Evolutionary conservation across 2,329 filamentous ascomycete genomes (phyloP).

Genomic region (Monilinia polystroma): DNA sequence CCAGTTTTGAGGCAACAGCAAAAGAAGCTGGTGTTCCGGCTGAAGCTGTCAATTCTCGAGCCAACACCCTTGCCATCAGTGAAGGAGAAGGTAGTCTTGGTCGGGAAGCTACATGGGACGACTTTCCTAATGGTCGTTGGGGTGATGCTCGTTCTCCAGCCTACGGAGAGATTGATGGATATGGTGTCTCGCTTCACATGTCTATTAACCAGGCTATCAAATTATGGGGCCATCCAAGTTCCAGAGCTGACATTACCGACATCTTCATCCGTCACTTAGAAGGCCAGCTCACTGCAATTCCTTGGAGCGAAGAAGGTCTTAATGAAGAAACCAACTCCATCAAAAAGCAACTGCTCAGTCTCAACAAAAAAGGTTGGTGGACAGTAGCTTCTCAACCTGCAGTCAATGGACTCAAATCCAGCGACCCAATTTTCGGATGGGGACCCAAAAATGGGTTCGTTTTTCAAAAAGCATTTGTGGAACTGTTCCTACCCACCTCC

Average conservation of each 20-base stretch:
- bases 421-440: slow-evolving; percentile 84
- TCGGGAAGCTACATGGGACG: slow-evolving; percentile 96
- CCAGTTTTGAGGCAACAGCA: slow-evolving; percentile 70
- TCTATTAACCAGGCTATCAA: slow-evolving; percentile 78
- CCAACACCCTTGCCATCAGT: slow-evolving; percentile 87
- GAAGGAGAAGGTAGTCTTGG: slow-evolving; percentile 89
- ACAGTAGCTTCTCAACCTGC: slow-evolving; percentile 94
- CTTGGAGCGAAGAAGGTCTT: slow-evolving; percentile 90
- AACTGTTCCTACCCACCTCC: slow-evolving; percentile 78
- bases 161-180: slow-evolving; percentile 97
- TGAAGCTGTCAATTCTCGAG: slow-evolving; percentile 71
- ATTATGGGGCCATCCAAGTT: slow-evolving; percentile 80
- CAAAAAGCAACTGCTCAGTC: slow-evolving; percentile 66
- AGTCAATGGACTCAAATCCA: slow-evolving; percentile 79
- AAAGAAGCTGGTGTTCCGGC: slow-evolving; percentile 75
- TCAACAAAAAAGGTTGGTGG: slow-evolving; percentile 90
- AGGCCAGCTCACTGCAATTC: slow-evolving; percentile 76
- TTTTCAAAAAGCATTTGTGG: slow-evolving; percentile 97
- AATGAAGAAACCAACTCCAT: slow-evolving; percentile 83
- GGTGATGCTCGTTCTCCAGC: slow-evolving; percentile 90
- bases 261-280: slow-evolving; percentile 80
- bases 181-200: slow-evolving; percentile 92
- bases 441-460: slow-evolving; percentile 90
- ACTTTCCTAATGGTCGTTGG: slow-evolving; percentile 95
- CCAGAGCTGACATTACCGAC: slow-evolving; percentile 67